phyloP scores from a whole-genome alignment of 179 eudicot species.

The Pouteria campechiana region DNA sequence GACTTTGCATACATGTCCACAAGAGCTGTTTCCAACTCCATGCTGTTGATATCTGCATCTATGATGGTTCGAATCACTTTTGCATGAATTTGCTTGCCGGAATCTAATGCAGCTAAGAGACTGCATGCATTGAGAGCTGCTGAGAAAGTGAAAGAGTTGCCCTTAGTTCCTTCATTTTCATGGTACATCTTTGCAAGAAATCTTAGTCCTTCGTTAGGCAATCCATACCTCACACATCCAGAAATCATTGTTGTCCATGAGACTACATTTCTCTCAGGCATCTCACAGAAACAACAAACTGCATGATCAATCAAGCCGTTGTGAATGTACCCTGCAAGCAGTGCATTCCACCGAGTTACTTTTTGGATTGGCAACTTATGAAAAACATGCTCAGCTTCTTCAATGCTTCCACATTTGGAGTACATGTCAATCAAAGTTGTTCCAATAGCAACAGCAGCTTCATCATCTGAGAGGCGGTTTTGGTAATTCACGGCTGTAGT shows the following conservation, averaged over 20 bases:
- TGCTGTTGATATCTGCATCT: constrained; percentile 7
- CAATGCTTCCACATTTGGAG: constrained; percentile 13
- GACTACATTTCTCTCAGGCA: constrained; percentile 20
- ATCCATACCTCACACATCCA: constrained; percentile 17
- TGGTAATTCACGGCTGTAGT: neutral
- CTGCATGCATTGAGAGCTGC: constrained; percentile 23
- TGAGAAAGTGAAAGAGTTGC: constrained; percentile 18
- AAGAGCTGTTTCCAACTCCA: constrained; percentile 29
- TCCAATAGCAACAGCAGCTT: constrained; percentile 9
- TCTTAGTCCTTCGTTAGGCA: constrained; percentile 16
- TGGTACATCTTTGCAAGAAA: constrained; percentile 17
- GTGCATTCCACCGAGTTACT: constrained; percentile 14
- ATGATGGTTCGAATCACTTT: constrained; percentile 11
- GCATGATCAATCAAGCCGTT: constrained; percentile 20
- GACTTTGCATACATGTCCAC: constrained; percentile 41
- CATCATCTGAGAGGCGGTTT: neutral
- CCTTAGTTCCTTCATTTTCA: constrained; percentile 5
- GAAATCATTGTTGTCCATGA: constrained; percentile 21
- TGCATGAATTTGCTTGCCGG: constrained; percentile 25
- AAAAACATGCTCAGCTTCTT: constrained; percentile 16
- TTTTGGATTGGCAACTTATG: constrained; percentile 4
- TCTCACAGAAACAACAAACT: constrained; percentile 11
- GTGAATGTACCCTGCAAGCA: constrained; percentile 18
- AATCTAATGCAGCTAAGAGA: constrained; percentile 9
- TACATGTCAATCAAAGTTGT: constrained; percentile 24